Evolutionary conservation across 2,329 filamentous ascomycete species (phyloP).

Genomic region (Trichophyton equinum): DNA sequence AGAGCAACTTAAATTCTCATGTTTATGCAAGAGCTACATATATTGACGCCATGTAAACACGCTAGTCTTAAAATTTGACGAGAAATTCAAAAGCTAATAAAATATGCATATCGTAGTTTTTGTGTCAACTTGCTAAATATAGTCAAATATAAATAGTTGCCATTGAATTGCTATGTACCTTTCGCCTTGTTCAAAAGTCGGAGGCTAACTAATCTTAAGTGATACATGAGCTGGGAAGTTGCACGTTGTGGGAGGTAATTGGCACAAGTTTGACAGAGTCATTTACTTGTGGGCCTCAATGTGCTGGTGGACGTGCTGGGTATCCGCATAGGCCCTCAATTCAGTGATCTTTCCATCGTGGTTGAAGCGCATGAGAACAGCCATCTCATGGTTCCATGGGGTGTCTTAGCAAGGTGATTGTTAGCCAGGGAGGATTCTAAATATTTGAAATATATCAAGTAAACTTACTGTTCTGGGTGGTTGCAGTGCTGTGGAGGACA

Average conservation of each 20-base stretch:
- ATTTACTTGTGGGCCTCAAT: conserved; percentile 9
- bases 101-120: neutral
- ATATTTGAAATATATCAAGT: neutral
- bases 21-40: neutral
- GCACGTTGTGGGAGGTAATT: neutral
- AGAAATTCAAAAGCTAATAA: neutral
- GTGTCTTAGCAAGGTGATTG: neutral
- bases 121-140: neutral
- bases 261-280: neutral
- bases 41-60: neutral
- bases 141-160: neutral
- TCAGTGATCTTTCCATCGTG: conserved; percentile 9
- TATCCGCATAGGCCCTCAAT: conserved; percentile 8
- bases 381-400: conserved; percentile 10
- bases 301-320: conserved; percentile 8
- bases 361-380: conserved; percentile 8
- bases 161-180: neutral
- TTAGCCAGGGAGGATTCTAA: neutral
- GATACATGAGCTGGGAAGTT: neutral
- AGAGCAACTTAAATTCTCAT: neutral
- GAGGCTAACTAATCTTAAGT: neutral
- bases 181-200: neutral
- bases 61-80: neutral
- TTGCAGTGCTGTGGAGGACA: conserved; percentile 9
- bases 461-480: conserved; percentile 7